Base-by-base conservation (phyloP, 2,329 filamentous ascomycete species). In the Helminthosporium solani region DNA sequence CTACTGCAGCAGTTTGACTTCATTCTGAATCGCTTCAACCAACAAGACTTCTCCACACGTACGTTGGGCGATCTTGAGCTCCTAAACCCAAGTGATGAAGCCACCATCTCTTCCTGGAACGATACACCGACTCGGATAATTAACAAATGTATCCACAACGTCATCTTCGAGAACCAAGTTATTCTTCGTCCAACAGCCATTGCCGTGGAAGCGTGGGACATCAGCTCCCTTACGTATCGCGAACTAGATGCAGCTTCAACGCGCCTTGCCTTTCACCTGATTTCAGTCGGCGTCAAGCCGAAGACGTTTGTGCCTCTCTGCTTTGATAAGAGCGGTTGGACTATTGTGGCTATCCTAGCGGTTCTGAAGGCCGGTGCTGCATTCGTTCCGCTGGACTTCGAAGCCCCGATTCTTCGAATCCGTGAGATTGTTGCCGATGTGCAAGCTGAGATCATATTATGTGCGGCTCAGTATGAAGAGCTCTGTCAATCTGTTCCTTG, bases 311-410 rank as follows among this genome's bases (percentile, higher is more conserved):
- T 71, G 1, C 66, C 67, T 1, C 44, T 71, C 4, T 67, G 63
- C 45, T 69, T 71, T 37, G 68, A 70, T 21, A 70, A 71, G 43
- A 68, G 63, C 0, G 56, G 53, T 7, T 67, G 63, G 61, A 57
- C 62, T 0, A 50, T 70, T 16, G 56, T 70, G 2, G 55, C 66
- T n/a, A 70, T 70, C 40, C 56, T 70, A 2, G 69, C 60, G 6
- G 53, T 70, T 14, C 51, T 70, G 50, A 72, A 72, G 52, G 55
- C 64, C 7, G 68, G 68, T 11, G 66, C 62, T 12, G 65, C 66
- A 0, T 71, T 70, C 40, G 60, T 68, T 2, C 65, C 68, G 0
- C 40, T 75, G 0, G 72, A 75, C 15, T 66, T 72, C 8, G 61
- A 65, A 7, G 53, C 72, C 0, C 66, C 66, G 0, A 47, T 64